Conservation (phyloP, 192 early-diverging fungal species). For the Spizellomyces sp. region DNA sequence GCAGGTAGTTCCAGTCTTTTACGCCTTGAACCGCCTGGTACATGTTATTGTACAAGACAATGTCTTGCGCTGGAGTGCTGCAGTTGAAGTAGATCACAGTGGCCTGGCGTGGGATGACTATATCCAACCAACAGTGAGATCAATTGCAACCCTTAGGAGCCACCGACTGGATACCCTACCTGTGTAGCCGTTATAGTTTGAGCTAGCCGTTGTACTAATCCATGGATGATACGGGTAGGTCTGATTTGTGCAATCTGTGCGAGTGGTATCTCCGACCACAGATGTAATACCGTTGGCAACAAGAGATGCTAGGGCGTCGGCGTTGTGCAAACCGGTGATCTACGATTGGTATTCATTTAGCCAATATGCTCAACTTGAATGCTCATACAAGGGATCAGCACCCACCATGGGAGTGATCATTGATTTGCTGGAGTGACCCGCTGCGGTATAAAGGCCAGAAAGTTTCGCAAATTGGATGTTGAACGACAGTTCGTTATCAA, state of each 20-base stretch:
- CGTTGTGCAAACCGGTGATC: conserved; percentile 51
- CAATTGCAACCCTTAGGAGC: too few relatives aligned
- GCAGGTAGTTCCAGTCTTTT: conserved; percentile 33
- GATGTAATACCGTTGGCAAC: conserved; percentile 38
- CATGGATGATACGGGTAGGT: conserved; percentile 28
- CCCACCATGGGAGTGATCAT: conserved; percentile 44
- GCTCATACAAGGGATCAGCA: background rate
- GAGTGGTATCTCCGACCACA: conserved; percentile 42
- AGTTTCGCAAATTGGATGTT: conserved; percentile 46
- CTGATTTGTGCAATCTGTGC: conserved; percentile 18
- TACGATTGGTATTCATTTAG: background rate
- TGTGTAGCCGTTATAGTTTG: conserved; percentile 47
- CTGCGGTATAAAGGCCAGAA: conserved; percentile 20
- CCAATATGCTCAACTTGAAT: background rate
- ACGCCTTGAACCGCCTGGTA: conserved; percentile 20
- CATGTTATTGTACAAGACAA: conserved; percentile 36
- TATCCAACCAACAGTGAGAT: too few relatives aligned
- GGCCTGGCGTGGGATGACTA: conserved; percentile 41
- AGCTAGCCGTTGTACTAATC: conserved; percentile 37
- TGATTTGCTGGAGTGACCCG: conserved; percentile 28
- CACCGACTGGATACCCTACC: too few relatives aligned
- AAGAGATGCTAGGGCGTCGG: conserved; percentile 40
- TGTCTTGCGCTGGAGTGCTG: conserved; percentile 13
- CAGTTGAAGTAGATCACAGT: conserved; percentile 45
- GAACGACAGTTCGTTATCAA: conserved; percentile 45